Evolutionary conservation across 2,329 filamentous ascomycete genomes (phyloP).

Genomic region (Pyrenophora graminea): DNA sequence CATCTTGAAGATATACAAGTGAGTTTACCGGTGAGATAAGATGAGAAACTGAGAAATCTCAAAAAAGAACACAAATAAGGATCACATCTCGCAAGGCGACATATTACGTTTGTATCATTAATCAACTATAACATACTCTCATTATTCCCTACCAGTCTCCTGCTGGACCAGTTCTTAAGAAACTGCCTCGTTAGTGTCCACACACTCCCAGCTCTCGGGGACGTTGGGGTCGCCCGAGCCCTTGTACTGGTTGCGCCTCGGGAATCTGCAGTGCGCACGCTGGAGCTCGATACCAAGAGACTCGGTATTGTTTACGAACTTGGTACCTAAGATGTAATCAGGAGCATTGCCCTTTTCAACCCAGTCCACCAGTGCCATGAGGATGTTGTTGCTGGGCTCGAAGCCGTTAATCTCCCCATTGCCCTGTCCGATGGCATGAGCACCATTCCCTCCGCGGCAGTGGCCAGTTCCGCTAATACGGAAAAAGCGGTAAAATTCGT

Average conservation of each 20-base stretch:
- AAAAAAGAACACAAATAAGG: too few species aligned
- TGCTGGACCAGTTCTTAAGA: too few species aligned
- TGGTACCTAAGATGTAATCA: slow-evolving; percentile 42
- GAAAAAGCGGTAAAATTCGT: slow-evolving; percentile 58
- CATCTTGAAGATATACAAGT: too few species aligned
- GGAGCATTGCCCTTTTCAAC: slow-evolving; percentile 52
- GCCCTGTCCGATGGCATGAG: slow-evolving; percentile 43
- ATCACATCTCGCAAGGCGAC: too few species aligned
- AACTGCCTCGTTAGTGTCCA: slow-evolving; percentile 9
- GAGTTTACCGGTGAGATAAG: too few species aligned
- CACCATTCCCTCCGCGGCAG: slow-evolving; percentile 56
- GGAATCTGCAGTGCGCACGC: slow-evolving; percentile 46
- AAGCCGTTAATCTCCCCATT: slow-evolving; percentile 23
- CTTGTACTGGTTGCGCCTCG: slow-evolving; percentile 41
- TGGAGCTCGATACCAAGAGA: slow-evolving; percentile 37
- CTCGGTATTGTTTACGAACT: slow-evolving; percentile 36
- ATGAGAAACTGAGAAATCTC: too few species aligned
- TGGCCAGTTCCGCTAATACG: slow-evolving; percentile 58
- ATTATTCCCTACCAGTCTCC: too few species aligned
- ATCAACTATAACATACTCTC: background rate
- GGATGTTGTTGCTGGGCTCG: slow-evolving; percentile 51
- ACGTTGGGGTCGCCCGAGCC: slow-evolving; percentile 37
- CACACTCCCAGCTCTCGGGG: slow-evolving; percentile 42
- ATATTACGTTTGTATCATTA: too few species aligned
- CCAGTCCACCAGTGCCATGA: slow-evolving; percentile 55